These are phyloP conservation scores for Maudiozyma barnettii DNA, from an alignment of 805 yeast species.

Conservation along the genomic window DNA sequence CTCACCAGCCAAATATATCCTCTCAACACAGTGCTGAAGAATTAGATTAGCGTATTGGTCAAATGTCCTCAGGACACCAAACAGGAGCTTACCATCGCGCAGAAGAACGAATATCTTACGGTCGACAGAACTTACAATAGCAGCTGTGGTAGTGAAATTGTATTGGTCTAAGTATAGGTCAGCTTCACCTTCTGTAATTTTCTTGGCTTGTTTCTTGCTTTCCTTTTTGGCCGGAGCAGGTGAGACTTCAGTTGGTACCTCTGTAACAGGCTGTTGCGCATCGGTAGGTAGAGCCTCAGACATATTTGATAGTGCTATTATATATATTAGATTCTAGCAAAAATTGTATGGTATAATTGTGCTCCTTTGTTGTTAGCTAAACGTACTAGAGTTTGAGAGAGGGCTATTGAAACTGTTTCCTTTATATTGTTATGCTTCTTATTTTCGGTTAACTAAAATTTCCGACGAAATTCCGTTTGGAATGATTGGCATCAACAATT, in stretches of 20 bases:
- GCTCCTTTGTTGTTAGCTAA: too few species aligned
- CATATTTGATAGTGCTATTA: too few species aligned
- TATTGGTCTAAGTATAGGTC: conserved; percentile 68
- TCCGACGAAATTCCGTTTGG: too few species aligned
- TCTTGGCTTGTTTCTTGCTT: conserved; percentile 14
- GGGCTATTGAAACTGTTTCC: too few species aligned
- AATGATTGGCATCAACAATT: too few species aligned
- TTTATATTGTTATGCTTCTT: too few species aligned
- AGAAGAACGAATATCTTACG: conserved; percentile 72
- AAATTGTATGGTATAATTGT: too few species aligned
- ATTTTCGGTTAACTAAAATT: too few species aligned
- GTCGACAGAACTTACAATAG: conserved; percentile 80
- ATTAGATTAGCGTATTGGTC: conserved; percentile 93
- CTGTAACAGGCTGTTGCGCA: neutral
- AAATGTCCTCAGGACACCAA: conserved; percentile 87
- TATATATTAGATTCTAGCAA: too few species aligned
- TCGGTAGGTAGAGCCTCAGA: neutral
- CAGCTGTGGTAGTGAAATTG: conserved; percentile 82
- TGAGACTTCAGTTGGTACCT: neutral
- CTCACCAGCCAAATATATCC: conserved; percentile 55
- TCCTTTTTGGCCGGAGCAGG: conserved; percentile 1
- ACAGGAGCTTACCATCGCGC: conserved; percentile 80
- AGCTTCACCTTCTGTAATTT: conserved; percentile 34
- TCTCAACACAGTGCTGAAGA: conserved; percentile 80
- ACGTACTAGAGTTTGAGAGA: too few species aligned